Conservation (phyloP, 768 basidiomycete species). For the Mycena belliarum region DNA sequence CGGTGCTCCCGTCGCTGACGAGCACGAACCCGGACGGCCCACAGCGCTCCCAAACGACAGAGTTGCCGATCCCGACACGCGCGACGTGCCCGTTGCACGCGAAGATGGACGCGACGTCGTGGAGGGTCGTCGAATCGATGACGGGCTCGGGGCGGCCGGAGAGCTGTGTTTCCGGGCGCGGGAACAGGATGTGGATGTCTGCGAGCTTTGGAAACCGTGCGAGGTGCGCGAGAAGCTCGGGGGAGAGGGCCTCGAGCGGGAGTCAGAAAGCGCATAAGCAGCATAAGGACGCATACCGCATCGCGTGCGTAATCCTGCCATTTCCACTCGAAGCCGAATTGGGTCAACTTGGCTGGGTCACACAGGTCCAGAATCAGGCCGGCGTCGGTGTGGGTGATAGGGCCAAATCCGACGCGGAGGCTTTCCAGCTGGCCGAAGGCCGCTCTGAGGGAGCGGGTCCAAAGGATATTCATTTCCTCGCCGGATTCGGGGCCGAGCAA, state of each 20-base stretch:
- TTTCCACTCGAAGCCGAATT: conserved; percentile 20
- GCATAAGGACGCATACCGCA: background rate
- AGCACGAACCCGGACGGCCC: background rate
- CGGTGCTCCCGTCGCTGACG: background rate
- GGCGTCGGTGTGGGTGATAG: background rate
- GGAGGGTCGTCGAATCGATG: background rate
- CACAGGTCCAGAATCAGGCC: conserved; percentile 2
- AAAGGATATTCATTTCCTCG: background rate
- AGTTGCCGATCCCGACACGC: conserved; percentile 9
- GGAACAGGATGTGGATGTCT: conserved; percentile 6
- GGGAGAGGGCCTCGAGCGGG: background rate
- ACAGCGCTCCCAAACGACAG: conserved; percentile 17
- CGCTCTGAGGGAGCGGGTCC: background rate
- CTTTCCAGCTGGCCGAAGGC: conserved; percentile 3
- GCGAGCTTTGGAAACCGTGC: background rate
- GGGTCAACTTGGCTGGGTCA: conserved; percentile 3
- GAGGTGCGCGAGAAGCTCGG: background rate
- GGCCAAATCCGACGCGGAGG: conserved; percentile 18
- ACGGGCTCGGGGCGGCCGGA: background rate
- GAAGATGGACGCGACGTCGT: background rate
- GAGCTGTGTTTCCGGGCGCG: background rate
- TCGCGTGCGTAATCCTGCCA: conserved; percentile 6
- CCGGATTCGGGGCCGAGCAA: background rate
- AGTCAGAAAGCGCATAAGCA: background rate
- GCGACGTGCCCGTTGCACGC: background rate